A percentile compares a stretch with the other conserved stretches of the same genome.
These are phyloP conservation scores for Cruciata laevipes DNA, from an alignment of 257 asterid species.

Conservation along the genomic window DNA sequence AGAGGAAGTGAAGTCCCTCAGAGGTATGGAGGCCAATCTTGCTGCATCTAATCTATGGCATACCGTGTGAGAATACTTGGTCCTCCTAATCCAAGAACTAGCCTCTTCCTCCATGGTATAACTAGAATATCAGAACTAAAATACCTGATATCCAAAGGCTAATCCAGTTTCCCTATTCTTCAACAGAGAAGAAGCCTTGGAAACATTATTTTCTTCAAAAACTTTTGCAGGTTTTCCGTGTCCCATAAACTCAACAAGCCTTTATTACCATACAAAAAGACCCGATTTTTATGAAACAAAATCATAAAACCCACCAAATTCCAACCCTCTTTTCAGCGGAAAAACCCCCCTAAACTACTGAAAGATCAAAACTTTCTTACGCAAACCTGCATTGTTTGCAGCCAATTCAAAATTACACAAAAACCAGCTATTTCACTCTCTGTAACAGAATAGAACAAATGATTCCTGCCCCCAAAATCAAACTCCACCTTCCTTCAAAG, in stretches of 20 bases:
- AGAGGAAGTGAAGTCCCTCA: constrained; percentile 26
- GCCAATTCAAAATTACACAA: constrained; percentile 17
- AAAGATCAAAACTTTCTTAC: constrained; percentile 18
- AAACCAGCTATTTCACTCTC: constrained; percentile 9
- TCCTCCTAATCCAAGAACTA: constrained; percentile 82
- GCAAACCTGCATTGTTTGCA: constrained; percentile 1
- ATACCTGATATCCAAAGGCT: constrained; percentile 17
- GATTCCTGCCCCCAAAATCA: constrained; percentile 56
- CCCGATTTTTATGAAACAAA: constrained; percentile 25
- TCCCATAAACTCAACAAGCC: constrained; percentile 21
- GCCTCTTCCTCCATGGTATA: constrained; percentile 66
- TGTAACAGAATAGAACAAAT: background rate
- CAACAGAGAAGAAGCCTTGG: constrained; percentile 21
- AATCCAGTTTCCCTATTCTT: constrained; percentile 16
- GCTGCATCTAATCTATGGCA: constrained; percentile 71
- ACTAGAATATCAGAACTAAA: constrained; percentile 3
- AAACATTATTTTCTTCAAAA: constrained; percentile 29
- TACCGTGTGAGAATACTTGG: constrained; percentile 76
- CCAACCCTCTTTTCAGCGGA: constrained; percentile 8
- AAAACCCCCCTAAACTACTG: background rate
- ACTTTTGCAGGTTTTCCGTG: constrained; percentile 6
- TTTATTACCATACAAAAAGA: constrained; percentile 20
- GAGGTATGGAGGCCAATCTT: constrained; percentile 42
- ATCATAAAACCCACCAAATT: constrained; percentile 8
- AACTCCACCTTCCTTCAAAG: constrained; percentile 48